Percentiles rank a stretch among this genome's conserved stretches.
phyloP scores from a whole-genome alignment of 352 stramenopile species.

The Globisporangium ultimum region DNA sequence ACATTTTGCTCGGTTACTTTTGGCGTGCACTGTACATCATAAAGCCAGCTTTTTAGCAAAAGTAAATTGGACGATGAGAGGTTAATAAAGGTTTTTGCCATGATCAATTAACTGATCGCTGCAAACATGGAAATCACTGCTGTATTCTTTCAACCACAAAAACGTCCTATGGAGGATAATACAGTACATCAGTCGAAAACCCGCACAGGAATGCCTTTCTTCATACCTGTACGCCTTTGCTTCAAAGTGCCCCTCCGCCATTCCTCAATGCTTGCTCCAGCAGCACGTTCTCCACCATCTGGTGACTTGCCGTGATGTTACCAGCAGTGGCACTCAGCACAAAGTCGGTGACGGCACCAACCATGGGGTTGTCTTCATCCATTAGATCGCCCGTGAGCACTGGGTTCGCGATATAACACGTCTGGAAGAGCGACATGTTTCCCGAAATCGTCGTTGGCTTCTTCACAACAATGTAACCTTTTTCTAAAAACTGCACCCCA shows the following conservation, averaged over 20 bases:
- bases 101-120: too few species aligned
- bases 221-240: too few species aligned
- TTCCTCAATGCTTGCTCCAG: not conserved
- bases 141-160: too few species aligned
- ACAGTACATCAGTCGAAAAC: too few species aligned
- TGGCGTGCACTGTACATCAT: too few species aligned
- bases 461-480: conserved; percentile 53
- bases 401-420: conserved; percentile 56
- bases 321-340: conserved; percentile 1
- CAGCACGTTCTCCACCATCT: conserved; percentile 12
- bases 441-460: conserved; percentile 27
- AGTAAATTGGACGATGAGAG: too few species aligned
- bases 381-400: conserved; percentile 19
- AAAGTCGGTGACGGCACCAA: conserved; percentile 8
- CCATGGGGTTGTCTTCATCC: not conserved
- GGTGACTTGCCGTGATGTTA: conserved; percentile 4
- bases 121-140: too few species aligned
- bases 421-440: conserved; percentile 40
- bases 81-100: too few species aligned
- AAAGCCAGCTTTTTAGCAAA: too few species aligned
- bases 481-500: conserved; percentile 45
- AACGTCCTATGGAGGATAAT: too few species aligned
- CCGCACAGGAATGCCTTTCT: too few species aligned
- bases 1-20: too few species aligned
- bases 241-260: not conserved